Evolutionary conservation across 768 basidiomycete species (phyloP).

Genomic region (Podaxis sp.): DNA sequence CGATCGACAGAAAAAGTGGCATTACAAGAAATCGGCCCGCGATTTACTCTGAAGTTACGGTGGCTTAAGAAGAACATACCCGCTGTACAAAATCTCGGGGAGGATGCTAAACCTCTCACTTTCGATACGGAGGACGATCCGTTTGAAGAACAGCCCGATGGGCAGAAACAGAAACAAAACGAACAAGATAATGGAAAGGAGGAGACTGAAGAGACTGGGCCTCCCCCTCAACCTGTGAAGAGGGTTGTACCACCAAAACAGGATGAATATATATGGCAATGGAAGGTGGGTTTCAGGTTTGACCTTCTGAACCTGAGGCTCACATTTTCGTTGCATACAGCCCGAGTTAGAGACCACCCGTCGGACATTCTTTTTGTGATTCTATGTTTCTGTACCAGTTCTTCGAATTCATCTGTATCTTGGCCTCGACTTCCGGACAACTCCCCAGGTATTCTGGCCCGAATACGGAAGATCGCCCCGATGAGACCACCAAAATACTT

Average conservation of each 20-base stretch:
- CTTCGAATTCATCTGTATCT: background rate
- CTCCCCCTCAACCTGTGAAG: conserved; percentile 20
- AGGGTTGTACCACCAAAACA: conserved; percentile 54
- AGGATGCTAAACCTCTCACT: conserved; percentile 50
- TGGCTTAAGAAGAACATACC: conserved; percentile 89
- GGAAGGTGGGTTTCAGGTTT: conserved; percentile 62
- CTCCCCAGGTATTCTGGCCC: background rate
- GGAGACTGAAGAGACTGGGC: conserved; percentile 9
- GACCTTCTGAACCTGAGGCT: conserved; percentile 2
- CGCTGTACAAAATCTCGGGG: conserved; percentile 66
- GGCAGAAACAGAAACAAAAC: conserved; percentile 28
- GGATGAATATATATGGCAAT: conserved; percentile 83
- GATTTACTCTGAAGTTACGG: conserved; percentile 91
- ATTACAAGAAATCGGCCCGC: conserved; percentile 95
- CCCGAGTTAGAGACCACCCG: conserved; percentile 91
- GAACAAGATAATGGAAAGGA: conserved; percentile 19
- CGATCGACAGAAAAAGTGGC: conserved; percentile 86
- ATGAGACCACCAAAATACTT: background rate
- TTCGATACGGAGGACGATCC: conserved; percentile 40
- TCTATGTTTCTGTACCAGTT: background rate
- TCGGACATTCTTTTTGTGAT: conserved; percentile 83
- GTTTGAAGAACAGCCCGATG: conserved; percentile 14
- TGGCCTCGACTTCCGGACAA: background rate
- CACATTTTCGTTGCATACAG: conserved; percentile 33
- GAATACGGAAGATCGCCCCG: background rate